Conservation (phyloP, 257 asterid species). For the Parsonsia alboflavescens region DNA sequence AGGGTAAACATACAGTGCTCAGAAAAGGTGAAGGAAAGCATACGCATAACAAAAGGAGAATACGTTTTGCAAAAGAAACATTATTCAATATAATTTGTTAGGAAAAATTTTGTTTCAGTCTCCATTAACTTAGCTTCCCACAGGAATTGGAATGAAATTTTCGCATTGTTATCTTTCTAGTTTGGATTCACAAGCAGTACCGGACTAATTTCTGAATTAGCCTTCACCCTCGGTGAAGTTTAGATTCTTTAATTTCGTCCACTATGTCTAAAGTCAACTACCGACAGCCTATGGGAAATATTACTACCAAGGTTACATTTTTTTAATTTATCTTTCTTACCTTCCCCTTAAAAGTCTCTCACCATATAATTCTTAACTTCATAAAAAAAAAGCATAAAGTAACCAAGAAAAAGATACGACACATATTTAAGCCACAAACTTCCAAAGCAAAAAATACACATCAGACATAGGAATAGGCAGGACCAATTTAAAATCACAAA, state of each 20-base stretch:
- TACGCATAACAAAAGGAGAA: background rate
- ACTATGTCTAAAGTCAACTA: no score
- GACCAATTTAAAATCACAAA: background rate
- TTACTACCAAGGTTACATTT: background rate
- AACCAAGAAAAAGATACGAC: background rate
- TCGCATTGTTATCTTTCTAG: no score
- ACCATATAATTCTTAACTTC: background rate
- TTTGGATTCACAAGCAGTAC: no score
- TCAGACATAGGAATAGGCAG: background rate
- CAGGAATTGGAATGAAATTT: background rate
- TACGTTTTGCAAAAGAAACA: background rate
- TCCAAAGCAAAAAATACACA: background rate
- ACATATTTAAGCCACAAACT: background rate
- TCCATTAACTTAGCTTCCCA: background rate
- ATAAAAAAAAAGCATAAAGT: background rate
- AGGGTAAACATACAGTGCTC: background rate
- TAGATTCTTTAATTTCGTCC: background rate
- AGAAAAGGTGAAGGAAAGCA: background rate
- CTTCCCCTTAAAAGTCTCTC: background rate
- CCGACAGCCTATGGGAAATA: background rate
- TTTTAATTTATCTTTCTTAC: no score
- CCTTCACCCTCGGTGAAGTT: background rate
- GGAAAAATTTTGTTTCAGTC: background rate
- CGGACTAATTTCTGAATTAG: background rate
- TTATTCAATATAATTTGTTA: background rate